These are phyloP conservation scores for Aspergillus mulundensis DNA, from an alignment of 495 filamentous ascomycete species.

Conservation along the genomic window DNA sequence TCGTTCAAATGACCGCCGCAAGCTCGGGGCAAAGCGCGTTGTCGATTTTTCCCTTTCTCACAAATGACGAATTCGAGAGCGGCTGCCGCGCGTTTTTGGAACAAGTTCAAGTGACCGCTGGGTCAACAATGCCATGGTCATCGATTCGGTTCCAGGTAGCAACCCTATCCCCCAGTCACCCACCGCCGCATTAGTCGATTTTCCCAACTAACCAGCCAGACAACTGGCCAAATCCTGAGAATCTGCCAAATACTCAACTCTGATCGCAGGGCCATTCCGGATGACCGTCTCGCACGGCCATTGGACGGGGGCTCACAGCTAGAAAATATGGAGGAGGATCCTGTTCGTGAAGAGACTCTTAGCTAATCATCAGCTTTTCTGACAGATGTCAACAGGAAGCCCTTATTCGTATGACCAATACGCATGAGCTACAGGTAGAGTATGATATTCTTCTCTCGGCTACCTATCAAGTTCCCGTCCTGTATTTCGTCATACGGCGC, in stretches of 20 bases:
- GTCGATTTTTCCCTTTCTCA: constrained; percentile 51
- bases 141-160: constrained; percentile 33
- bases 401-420: constrained; percentile 26
- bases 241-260: constrained; percentile 30
- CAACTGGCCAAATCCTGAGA: constrained; percentile 30
- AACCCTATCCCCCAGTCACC: constrained; percentile 2
- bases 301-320: constrained; percentile 19
- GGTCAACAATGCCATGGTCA: constrained; percentile 21
- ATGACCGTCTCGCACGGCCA: constrained; percentile 1
- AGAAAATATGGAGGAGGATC: constrained; percentile 33
- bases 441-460: constrained; percentile 53
- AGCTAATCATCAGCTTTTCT: constrained; percentile 10
- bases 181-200: constrained; percentile 5
- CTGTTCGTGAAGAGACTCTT: constrained; percentile 24
- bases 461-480: constrained; percentile 49
- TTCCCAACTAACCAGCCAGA: constrained; percentile 21
- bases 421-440: constrained; percentile 35
- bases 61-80: constrained; percentile 53
- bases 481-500: constrained; percentile 54
- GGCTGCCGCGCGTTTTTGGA: constrained; percentile 56
- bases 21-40: constrained; percentile 8
- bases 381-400: constrained; percentile 39
- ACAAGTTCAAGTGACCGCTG: constrained; percentile 37
- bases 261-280: background rate
- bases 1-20: constrained; percentile 17